Conservation (phyloP, 305 asterid species). For the Fraxinus velutina region DNA sequence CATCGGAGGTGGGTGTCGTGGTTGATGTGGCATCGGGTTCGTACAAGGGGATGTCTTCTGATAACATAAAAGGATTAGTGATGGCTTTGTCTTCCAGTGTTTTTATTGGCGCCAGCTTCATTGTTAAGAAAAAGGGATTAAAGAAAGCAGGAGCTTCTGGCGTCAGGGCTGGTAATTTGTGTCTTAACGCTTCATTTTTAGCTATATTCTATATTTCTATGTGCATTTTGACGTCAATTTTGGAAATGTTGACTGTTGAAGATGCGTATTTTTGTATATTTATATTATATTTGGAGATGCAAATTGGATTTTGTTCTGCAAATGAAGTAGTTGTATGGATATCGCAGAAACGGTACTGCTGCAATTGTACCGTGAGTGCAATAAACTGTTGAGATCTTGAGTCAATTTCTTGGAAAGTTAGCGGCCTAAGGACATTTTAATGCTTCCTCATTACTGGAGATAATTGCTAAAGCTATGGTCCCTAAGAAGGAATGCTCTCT, state of each 20-base stretch:
- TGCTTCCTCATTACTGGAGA: not conserved
- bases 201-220: slow-evolving; percentile 8
- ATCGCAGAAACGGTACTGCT: slow-evolving; percentile 8
- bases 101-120: slow-evolving; percentile 94
- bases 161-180: slow-evolving; percentile 50
- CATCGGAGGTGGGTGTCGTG: slow-evolving; percentile 34
- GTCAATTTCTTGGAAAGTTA: slow-evolving; percentile 15
- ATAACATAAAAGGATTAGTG: slow-evolving; percentile 81
- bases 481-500: not conserved
- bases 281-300: not conserved
- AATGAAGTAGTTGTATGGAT: slow-evolving; percentile 12
- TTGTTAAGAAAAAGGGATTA: slow-evolving; percentile 90
- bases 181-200: not conserved
- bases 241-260: slow-evolving; percentile 9
- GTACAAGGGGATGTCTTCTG: slow-evolving; percentile 88
- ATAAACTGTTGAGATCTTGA: slow-evolving; percentile 17
- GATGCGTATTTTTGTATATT: slow-evolving; percentile 15
- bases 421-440: not conserved
- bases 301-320: not conserved
- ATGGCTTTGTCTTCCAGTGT: slow-evolving; percentile 87
- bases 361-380: slow-evolving; percentile 2
- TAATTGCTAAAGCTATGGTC: not conserved
- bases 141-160: slow-evolving; percentile 97
- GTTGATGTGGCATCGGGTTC: slow-evolving; percentile 34
- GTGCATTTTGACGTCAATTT: slow-evolving; percentile 12